Percentiles rank a stretch among this genome's conserved stretches.
Evolutionary conservation across 805 yeast species (phyloP).

Genomic region (Candida quercuum): DNA sequence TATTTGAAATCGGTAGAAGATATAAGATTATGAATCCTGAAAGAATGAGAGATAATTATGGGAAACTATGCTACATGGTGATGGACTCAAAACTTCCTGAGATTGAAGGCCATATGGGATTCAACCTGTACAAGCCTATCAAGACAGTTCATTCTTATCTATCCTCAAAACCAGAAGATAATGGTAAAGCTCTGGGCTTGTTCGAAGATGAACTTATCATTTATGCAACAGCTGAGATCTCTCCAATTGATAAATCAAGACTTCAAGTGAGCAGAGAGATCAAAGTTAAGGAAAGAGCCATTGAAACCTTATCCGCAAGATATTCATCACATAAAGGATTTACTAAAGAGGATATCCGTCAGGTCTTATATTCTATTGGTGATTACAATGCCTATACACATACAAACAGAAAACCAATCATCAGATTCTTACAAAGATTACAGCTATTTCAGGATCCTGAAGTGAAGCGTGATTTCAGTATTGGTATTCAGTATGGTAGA

Average conservation of each 20-base stretch:
- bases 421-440: constrained; percentile 51
- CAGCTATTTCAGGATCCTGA: constrained; percentile 42
- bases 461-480: constrained; percentile 33
- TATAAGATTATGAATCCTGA: constrained; percentile 85
- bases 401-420: constrained; percentile 63
- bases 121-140: constrained; percentile 69
- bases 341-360: constrained; percentile 59
- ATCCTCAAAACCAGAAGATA: constrained; percentile 32
- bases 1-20: constrained; percentile 76
- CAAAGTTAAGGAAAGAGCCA: constrained; percentile 61
- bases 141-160: constrained; percentile 52
- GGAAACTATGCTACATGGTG: constrained; percentile 76
- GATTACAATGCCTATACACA: constrained; percentile 71
- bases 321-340: constrained; percentile 39
- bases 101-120: constrained; percentile 64
- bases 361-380: constrained; percentile 70
- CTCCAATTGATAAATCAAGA: constrained; percentile 54
- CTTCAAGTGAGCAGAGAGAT: constrained; percentile 51
- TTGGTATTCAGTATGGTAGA: constrained; percentile 62
- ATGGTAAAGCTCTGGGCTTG: constrained; percentile 32
- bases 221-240: constrained; percentile 63
- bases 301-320: constrained; percentile 49
- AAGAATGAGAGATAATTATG: constrained; percentile 71
- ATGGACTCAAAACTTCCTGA: constrained; percentile 80
- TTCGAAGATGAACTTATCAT: constrained; percentile 55